Evolutionary conservation across 1,139 yeast species (phyloP).

Genomic region (Protomyces inundatus): DNA sequence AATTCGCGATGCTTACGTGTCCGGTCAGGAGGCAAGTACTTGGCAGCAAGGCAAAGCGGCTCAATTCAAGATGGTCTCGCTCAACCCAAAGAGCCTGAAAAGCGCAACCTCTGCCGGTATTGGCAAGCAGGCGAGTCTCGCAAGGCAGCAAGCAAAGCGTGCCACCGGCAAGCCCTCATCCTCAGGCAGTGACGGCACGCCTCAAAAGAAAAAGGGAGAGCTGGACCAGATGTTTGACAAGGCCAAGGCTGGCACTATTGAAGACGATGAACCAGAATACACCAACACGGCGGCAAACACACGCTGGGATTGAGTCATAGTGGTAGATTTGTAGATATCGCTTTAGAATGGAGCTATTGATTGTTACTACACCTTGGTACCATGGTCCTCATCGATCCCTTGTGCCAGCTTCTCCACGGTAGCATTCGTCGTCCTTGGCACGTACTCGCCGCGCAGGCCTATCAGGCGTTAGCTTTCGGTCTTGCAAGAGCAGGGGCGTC

Average conservation of each 20-base stretch:
- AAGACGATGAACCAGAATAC: constrained; percentile 19
- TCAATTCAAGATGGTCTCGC: neutral
- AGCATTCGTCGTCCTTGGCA: neutral
- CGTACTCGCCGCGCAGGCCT: constrained; percentile 1
- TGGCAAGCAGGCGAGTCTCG: constrained; percentile 1
- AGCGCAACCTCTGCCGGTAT: constrained; percentile 14
- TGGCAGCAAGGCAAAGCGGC: constrained; percentile 4
- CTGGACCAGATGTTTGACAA: constrained; percentile 21
- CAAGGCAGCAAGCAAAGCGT: neutral
- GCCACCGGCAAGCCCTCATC: neutral
- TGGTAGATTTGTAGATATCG: neutral
- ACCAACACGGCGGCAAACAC: constrained; percentile 12
- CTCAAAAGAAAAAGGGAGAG: constrained; percentile 7
- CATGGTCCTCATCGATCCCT: neutral
- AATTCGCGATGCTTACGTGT: constrained; percentile 1
- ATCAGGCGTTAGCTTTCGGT: no score
- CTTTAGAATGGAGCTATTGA: no score
- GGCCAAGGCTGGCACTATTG: constrained; percentile 5
- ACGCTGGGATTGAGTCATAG: constrained; percentile 3
- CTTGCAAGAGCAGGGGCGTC: no score
- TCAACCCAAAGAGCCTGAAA: constrained; percentile 6
- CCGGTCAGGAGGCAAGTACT: neutral
- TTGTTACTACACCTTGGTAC: neutral
- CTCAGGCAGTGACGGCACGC: neutral
- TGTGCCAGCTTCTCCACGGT: neutral